A percentile compares a stretch with the other conserved stretches of the same genome.
These are phyloP conservation scores for Blastobotrys proliferans DNA, from an alignment of 1,139 yeast genomes.

Conservation along the genomic window DNA sequence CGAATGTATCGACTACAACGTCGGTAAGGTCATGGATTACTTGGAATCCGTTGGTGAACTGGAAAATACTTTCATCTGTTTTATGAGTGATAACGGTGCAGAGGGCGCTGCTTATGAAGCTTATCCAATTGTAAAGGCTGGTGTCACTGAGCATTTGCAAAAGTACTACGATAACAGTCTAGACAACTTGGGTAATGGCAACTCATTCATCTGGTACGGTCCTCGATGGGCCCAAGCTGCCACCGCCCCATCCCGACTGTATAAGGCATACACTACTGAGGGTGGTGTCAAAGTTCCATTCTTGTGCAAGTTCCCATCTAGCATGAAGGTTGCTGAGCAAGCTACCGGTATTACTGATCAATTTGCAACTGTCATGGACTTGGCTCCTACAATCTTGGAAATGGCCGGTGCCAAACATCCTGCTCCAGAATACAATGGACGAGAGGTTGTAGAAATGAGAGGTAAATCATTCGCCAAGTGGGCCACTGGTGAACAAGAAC, in stretches of 20 bases:
- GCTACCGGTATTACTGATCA: slow-evolving; percentile 22
- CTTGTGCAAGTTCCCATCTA: slow-evolving; percentile 30
- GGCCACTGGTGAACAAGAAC: slow-evolving; percentile 8
- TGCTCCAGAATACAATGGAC: slow-evolving; percentile 38
- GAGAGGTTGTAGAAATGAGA: slow-evolving; percentile 40
- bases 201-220: slow-evolving; percentile 51
- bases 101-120: slow-evolving; percentile 58
- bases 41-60: slow-evolving; percentile 42
- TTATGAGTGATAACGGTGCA: slow-evolving; percentile 61
- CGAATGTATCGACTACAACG: slow-evolving; percentile 47
- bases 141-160: slow-evolving; percentile 6
- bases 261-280: slow-evolving; percentile 50
- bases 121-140: slow-evolving; percentile 39
- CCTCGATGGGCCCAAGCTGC: slow-evolving; percentile 67
- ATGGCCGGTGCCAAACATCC: slow-evolving; percentile 47
- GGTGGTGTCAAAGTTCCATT: slow-evolving; percentile 57
- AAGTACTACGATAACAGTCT: slow-evolving; percentile 42
- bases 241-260: slow-evolving; percentile 52
- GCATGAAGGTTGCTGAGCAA: neutral
- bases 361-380: slow-evolving; percentile 57
- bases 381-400: slow-evolving; percentile 50
- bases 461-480: slow-evolving; percentile 42
- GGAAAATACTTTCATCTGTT: slow-evolving; percentile 50
- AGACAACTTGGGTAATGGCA: slow-evolving; percentile 46
- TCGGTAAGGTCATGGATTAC: slow-evolving; percentile 45